Base-by-base conservation (phyloP, 1,284 basidiomycete species). In the Ustilago vetiveriae region DNA sequence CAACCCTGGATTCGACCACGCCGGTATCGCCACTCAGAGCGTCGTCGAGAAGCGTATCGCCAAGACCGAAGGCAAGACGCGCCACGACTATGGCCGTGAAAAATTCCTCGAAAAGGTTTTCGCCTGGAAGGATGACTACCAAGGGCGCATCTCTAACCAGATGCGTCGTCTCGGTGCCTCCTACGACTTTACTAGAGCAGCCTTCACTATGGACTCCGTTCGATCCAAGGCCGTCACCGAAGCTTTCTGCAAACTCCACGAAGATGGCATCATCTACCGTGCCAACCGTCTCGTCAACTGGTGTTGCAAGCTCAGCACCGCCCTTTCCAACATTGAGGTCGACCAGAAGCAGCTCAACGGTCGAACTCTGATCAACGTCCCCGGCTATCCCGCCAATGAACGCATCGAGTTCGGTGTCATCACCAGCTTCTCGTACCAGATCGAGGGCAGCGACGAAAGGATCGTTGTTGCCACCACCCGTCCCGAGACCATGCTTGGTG, bases 401-500 rank as follows among this genome's bases (percentile, higher is more conserved):
- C 90, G 90, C 78, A 94, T 98, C 82, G 95, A 98, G 82, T 98
- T 98, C 79, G 96, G 96, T 82, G 93, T 92, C 44, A 90, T 99
- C 77, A 92, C 92, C 4, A 93, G 91, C 32, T 98, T 98, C 83
- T 92, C 92, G 1, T 99, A 98, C 84, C 89, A 87, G 17, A 89
- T 98, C 58, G 92, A 95, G 76, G 87, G 86, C 48, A 92, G 42
- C 48, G 94, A 96, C 60, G 95, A 98, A 82, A 90, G 87, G 81
- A 91, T 98, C 69, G 86, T 96, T 53, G 90, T 99, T 46, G 95
- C 94, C 0, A 98, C 96, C 3, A 98, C 96, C 11, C 92, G 96
- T 86, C 94, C 94, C 0, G 96, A 98, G 84, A 98, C 96, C 1
- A 96, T 98, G 91, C 87, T 99, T 0, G 96, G 96, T 59, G 96